These are phyloP conservation scores for Aphanoascus verrucosus DNA, from an alignment of 2,329 filamentous ascomycete species.

Conservation along the genomic window DNA sequence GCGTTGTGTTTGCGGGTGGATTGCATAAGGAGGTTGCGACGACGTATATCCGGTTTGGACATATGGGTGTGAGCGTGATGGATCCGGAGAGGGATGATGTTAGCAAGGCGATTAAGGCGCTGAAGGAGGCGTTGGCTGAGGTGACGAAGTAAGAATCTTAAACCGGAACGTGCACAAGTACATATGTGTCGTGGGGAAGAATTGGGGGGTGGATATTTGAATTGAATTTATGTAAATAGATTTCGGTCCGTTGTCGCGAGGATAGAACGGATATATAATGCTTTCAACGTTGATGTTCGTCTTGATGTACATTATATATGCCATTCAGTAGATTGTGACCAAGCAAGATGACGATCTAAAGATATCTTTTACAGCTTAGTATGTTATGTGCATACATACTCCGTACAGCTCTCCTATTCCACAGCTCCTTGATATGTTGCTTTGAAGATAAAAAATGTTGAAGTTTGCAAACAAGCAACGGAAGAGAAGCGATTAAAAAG, in stretches of 20 bases:
- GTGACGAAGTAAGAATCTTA: conserved; percentile 52
- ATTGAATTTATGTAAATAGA: background rate
- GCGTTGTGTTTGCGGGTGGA: conserved; percentile 87
- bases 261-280: background rate
- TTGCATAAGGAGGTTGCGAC: conserved; percentile 90
- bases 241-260: background rate
- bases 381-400: too few relatives aligned
- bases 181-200: background rate
- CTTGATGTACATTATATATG: too few relatives aligned
- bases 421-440: too few relatives aligned
- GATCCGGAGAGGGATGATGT: conserved; percentile 71
- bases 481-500: background rate
- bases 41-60: conserved; percentile 90
- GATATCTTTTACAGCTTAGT: too few relatives aligned
- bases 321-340: too few relatives aligned
- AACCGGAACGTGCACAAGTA: background rate
- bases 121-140: conserved; percentile 65
- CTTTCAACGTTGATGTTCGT: background rate
- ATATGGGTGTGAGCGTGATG: conserved; percentile 91
- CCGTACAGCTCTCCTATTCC: too few relatives aligned
- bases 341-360: too few relatives aligned
- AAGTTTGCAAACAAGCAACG: background rate
- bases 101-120: conserved; percentile 67
- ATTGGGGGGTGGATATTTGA: background rate
- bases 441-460: background rate